phyloP scores from a whole-genome alignment of 257 asterid species.

The Leptodermis oblonga region DNA sequence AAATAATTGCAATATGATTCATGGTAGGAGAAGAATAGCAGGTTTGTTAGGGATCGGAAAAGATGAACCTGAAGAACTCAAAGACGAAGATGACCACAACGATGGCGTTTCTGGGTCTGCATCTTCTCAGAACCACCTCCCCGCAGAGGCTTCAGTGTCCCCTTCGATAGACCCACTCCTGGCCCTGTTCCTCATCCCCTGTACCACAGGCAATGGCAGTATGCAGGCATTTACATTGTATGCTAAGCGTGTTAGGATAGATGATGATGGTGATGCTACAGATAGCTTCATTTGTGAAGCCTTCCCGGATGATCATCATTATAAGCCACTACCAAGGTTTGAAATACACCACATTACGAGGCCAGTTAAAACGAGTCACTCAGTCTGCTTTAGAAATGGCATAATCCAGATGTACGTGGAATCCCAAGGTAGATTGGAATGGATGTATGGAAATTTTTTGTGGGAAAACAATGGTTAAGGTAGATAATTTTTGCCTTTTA shows the following conservation, averaged over 20 bases:
- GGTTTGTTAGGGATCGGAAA: constrained; percentile 57
- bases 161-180: constrained; percentile 39
- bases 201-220: constrained; percentile 68
- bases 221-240: constrained; percentile 95
- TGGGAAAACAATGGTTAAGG: not conserved
- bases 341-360: constrained; percentile 52
- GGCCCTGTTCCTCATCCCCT: constrained; percentile 60
- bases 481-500: not conserved
- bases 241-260: constrained; percentile 66
- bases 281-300: constrained; percentile 84
- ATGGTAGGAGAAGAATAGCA: constrained; percentile 43
- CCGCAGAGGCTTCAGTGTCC: constrained; percentile 71
- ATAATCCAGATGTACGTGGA: constrained; percentile 68
- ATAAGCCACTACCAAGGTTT: constrained; percentile 45
- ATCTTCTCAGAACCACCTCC: constrained; percentile 45
- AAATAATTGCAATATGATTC: no score
- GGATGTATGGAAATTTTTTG: constrained; percentile 41
- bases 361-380: constrained; percentile 54
- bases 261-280: constrained; percentile 96
- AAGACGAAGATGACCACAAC: constrained; percentile 29
- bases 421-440: constrained; percentile 59
- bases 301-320: constrained; percentile 32
- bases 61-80: constrained; percentile 26
- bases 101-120: constrained; percentile 26
- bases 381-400: constrained; percentile 56